Conservation (phyloP, 129 eudicot genomes). For the Centrapalus pauciflorus region DNA sequence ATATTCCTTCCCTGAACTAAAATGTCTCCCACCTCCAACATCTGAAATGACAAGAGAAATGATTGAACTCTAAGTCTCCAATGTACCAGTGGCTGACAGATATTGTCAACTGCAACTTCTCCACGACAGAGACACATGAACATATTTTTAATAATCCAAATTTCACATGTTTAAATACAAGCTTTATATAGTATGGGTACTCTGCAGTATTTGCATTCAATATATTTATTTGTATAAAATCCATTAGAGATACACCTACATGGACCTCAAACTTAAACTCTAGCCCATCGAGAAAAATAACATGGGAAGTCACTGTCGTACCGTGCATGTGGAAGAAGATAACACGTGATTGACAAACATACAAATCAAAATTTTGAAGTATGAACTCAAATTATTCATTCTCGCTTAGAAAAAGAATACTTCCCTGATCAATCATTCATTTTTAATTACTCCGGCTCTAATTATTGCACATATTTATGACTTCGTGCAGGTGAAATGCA, state of each 20-base stretch:
- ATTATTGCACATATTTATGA: background rate
- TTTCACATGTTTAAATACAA: background rate
- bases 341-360: background rate
- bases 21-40: slow-evolving; percentile 49
- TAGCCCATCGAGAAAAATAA: too few relatives aligned
- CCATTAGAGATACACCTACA: background rate
- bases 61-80: background rate
- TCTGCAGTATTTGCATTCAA: too few relatives aligned
- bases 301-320: too few relatives aligned
- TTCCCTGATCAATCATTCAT: background rate
- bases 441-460: background rate
- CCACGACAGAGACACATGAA: background rate
- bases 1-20: slow-evolving; percentile 34
- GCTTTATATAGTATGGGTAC: background rate
- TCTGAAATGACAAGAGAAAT: slow-evolving; percentile 20
- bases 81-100: background rate
- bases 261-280: background rate
- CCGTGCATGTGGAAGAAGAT: too few relatives aligned
- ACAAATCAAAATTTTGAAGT: background rate
- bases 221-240: background rate
- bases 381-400: background rate
- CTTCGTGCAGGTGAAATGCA: background rate
- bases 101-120: background rate
- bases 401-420: background rate
- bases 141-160: background rate